Base-by-base conservation (phyloP, 2,329 filamentous ascomycete species). In the Xylaria sp. region DNA sequence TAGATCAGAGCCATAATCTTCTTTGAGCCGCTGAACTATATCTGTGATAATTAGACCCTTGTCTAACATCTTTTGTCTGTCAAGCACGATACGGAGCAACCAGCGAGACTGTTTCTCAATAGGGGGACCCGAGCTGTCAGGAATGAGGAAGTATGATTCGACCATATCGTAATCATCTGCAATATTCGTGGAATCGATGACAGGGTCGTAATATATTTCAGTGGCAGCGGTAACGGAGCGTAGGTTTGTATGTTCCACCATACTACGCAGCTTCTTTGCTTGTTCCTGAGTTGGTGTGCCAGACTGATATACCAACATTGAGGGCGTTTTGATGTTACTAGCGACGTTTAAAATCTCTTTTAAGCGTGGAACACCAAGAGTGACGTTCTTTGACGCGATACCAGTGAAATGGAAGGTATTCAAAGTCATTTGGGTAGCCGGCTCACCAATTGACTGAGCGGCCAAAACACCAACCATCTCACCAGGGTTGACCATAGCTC, bases 351-450 rank as follows among this genome's bases (percentile, higher is more conserved):
- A 87, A 89, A 99, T 99, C 84, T 99, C 96, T 88, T 99, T 99
- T 59, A 99, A 89, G 90, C 96, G 95, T 52, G 96, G 96, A 52
- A 99, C 96, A 94, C 96, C 96, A 58, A 99, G 91, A 0, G 96
- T 99, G 65, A 99, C 95, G 87, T 99, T 99, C 91, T 99, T 99
- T 28, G 95, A 97, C 46, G 97, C 97, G 70, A 99, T 94, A 97
- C 96, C 96, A 81, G 96, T 94, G 81, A 99, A 99, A 87, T 99
- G 96, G 92, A 99, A 99, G 28, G 96, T 99, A 84, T 99, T 99
- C 70, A 99, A 85, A 1, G 96, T 99, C 96, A 99, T 99, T 86
- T 99, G 96, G 0, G 96, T 99, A 25, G 96, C 97, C 50, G 96
- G 96, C 82, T 99, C 96, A 84, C 96, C 96, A 79, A 99, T 99